Evolutionary conservation across 2,329 filamentous ascomycete genomes (phyloP), one percentile per base, ranked within the genome.

Genomic region (Penicillium sp.): DNA sequence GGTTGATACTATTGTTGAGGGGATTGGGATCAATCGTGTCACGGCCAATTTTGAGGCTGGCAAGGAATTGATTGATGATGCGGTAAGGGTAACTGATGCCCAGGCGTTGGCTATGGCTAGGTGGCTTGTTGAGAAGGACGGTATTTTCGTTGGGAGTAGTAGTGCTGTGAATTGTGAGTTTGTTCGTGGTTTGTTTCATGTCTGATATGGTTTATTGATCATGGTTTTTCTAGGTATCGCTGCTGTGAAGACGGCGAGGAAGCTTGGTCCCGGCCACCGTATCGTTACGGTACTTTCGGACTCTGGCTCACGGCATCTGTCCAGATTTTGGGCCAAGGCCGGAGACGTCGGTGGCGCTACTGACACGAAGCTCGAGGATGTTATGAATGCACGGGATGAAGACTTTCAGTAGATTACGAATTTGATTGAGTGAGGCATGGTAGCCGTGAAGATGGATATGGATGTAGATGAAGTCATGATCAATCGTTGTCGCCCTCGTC

Each of bases 1-100:
- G 72, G 89, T 99, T 44, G 95, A 99, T 74, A 91, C 87, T 4
- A 89, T 99, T 56, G 89, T 99, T 25, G 95, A 99, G 72, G 93
- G 93, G 1, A 89, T 99, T 56, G 93, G 93, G 1, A 88, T 97
- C 69, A 99, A 95, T 67, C 84, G 93, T 2, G 79, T 95, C n/a
- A 99, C 93, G 1, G 81, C 83, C 45, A 99, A 97, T 69, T 93
- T 99, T 57, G 88, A 95, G 66, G 86, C 84, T 25, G 93, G 92
- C 0, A 79, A 89, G 57, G 85, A 92, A 63, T 72, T 96, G 47
- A 82, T 99, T 45, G 89, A 96, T 67, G 90, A 96, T 71, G 92
- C 93, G 2, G 83, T 97, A 31, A 82, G 85, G 51, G 89, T 99
- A 12, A 88, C 83, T 2, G 95, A 99, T 69, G 81, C 83, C 41